These are phyloP conservation scores for Ogataea salicorniae DNA, from an alignment of 805 yeast genomes.

Conservation along the genomic window DNA sequence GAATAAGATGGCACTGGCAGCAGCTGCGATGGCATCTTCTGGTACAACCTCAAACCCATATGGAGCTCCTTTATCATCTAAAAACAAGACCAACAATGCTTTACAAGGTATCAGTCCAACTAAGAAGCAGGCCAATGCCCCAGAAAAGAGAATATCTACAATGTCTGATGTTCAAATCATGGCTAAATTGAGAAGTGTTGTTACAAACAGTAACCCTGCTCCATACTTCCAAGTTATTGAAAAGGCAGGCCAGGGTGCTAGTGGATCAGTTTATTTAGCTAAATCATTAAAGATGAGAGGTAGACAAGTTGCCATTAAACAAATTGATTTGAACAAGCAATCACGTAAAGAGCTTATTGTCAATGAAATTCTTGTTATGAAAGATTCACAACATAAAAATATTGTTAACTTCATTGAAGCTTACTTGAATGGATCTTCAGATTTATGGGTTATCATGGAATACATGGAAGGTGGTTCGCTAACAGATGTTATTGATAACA, in stretches of 20 bases:
- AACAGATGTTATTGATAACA: constrained; percentile 92
- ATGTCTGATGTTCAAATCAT: constrained; percentile 86
- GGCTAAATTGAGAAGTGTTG: constrained; percentile 76
- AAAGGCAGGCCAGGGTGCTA: constrained; percentile 96
- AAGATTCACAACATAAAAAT: constrained; percentile 88
- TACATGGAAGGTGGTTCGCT: constrained; percentile 98
- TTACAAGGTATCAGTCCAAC: constrained; percentile 5
- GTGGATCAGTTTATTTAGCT: constrained; percentile 91
- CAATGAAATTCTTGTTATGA: constrained; percentile 95
- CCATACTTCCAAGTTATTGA: constrained; percentile 71
- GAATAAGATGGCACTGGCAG: constrained; percentile 25
- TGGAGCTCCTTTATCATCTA: constrained; percentile 22
- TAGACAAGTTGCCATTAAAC: constrained; percentile 87
- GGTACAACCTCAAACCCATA: constrained; percentile 9
- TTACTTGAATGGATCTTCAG: constrained; percentile 70
- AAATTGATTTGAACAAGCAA: constrained; percentile 87
- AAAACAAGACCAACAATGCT: constrained; percentile 23
- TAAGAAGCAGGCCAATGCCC: not conserved
- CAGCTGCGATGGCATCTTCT: constrained; percentile 27
- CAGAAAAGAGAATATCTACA: constrained; percentile 46
- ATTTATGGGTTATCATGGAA: constrained; percentile 99
- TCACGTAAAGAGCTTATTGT: constrained; percentile 93
- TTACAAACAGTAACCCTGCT: constrained; percentile 80
- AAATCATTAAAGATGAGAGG: constrained; percentile 47
- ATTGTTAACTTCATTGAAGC: constrained; percentile 94